Evolutionary conservation across 345 rosid species (phyloP).

Genomic region (Bruguiera gymnorhiza): DNA sequence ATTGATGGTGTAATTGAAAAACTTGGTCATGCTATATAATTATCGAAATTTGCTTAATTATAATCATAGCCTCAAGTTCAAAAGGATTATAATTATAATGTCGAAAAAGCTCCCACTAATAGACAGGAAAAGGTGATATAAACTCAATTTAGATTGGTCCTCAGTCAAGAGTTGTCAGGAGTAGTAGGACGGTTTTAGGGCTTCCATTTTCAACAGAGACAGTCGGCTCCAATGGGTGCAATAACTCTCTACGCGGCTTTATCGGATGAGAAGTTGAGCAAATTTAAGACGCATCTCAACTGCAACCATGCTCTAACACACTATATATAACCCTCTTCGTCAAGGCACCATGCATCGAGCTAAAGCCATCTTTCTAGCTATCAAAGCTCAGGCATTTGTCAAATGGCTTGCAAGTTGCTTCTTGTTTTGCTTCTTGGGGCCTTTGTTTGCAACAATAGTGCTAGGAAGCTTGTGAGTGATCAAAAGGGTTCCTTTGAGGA

Average conservation of each 20-base stretch:
- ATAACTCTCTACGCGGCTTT: conserved; percentile 35
- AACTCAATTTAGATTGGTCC: too few relatives aligned
- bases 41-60: too few relatives aligned
- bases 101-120: too few relatives aligned
- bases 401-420: conserved; percentile 28
- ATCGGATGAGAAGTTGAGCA: conserved; percentile 34
- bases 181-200: conserved; percentile 12
- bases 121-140: too few relatives aligned
- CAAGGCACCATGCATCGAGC: background rate
- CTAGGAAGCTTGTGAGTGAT: conserved; percentile 34
- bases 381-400: conserved; percentile 5
- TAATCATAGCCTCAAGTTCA: too few relatives aligned
- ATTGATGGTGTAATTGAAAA: too few relatives aligned
- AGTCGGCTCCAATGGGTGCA: conserved; percentile 25
- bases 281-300: conserved; percentile 18
- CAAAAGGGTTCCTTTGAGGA: conserved; percentile 33
- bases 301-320: conserved; percentile 4
- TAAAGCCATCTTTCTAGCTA: background rate
- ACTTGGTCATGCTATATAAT: too few relatives aligned
- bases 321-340: conserved; percentile 19
- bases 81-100: too few relatives aligned
- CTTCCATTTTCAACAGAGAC: conserved; percentile 24
- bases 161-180: background rate
- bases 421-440: conserved; percentile 36
- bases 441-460: conserved; percentile 25